phyloP scores from a whole-genome alignment of 75 land plant species.

The Adiantum capillusveneris region DNA sequence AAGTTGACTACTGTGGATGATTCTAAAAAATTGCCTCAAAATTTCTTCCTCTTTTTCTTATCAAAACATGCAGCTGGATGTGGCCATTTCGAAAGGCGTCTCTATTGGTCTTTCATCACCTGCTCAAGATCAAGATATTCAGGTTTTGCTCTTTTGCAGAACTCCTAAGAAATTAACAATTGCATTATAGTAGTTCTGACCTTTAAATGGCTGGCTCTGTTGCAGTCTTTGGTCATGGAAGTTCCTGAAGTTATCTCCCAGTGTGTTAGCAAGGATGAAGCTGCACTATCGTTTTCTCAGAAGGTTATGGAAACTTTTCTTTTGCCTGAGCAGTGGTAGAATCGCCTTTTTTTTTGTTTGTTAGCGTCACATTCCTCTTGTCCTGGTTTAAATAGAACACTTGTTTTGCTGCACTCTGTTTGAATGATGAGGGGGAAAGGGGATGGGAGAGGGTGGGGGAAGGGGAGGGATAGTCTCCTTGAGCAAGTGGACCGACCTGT shows the following conservation, averaged over 20 bases:
- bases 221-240: slow-evolving; percentile 35
- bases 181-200: too few species aligned
- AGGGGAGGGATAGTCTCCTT: too few species aligned
- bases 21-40: too few species aligned
- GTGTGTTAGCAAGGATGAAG: slow-evolving; percentile 79
- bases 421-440: too few species aligned
- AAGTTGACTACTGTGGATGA: too few species aligned
- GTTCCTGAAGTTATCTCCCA: slow-evolving; percentile 72
- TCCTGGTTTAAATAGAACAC: too few species aligned
- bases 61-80: slow-evolving; percentile 64
- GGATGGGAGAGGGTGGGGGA: too few species aligned
- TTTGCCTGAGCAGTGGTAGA: neutral
- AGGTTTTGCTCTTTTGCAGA: slow-evolving; percentile 33
- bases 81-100: slow-evolving; percentile 39
- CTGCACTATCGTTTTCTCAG: slow-evolving; percentile 87
- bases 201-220: neutral
- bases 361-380: too few species aligned
- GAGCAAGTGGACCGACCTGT: too few species aligned
- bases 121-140: slow-evolving; percentile 60
- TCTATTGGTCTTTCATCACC: slow-evolving; percentile 4
- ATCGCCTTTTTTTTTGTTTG: neutral
- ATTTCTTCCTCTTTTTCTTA: too few species aligned
- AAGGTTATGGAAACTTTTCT: slow-evolving; percentile 51
- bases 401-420: too few species aligned
- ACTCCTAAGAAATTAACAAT: too few species aligned